phyloP scores from a whole-genome alignment of 306 rosid genomes.

The Neltuma alba region DNA sequence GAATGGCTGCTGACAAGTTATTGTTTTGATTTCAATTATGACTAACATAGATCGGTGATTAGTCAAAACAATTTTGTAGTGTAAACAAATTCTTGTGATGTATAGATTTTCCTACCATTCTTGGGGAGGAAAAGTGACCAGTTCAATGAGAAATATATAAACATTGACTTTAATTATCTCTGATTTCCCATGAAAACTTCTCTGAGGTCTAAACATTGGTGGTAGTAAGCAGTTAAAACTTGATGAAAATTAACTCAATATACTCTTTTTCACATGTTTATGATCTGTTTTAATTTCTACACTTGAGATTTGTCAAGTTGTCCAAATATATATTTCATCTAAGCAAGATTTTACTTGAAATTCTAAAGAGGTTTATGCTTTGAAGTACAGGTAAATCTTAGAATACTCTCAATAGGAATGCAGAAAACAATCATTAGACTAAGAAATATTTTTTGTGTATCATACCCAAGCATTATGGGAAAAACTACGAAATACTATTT shows the following conservation, averaged over 20 bases:
- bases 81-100: not conserved
- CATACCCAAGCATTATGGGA: not conserved
- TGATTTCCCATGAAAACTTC: not conserved
- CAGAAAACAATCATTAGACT: not conserved
- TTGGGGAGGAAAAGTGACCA: not conserved
- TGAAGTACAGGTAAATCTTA: not conserved
- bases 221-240: not conserved
- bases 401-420: not conserved
- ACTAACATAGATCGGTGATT: constrained; percentile 18
- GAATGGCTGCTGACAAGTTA: not conserved
- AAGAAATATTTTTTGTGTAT: not conserved
- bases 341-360: not conserved
- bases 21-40: not conserved
- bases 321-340: not conserved
- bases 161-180: not conserved
- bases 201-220: not conserved
- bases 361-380: not conserved
- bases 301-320: not conserved
- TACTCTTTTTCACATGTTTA: not conserved
- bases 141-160: constrained; percentile 1
- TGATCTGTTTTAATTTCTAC: not conserved
- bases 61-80: constrained; percentile 24
- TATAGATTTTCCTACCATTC: not conserved
- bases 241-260: not conserved
- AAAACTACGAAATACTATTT: not conserved